Evolutionary conservation across 176 grass and related monocot genomes (phyloP), one percentile per base, ranked within the genome.

Genomic region (Hsuehochloa calcarea): DNA sequence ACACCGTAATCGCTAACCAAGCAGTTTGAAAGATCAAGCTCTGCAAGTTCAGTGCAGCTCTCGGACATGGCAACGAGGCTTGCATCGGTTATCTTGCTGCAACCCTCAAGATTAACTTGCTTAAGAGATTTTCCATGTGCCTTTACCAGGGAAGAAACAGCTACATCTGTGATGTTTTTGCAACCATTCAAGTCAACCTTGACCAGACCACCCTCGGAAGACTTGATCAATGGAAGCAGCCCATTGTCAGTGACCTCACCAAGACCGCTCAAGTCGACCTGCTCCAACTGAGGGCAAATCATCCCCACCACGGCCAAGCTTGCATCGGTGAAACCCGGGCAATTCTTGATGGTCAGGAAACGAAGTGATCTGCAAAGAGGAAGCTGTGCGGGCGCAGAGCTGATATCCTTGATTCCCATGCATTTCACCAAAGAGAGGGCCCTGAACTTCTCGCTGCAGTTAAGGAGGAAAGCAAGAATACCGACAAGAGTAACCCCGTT

Each of bases 341-440:
- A 99, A 20, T 94, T 89, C 77, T 85, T 90, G 75, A 99, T 92
- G 73, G 93, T 92, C 79, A 99, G 74, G 46, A 86, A 90, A 37
- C 86, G 87, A 71, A 98, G 88, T 17, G 96, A 95, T 6, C 47
- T 40, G 79, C 96, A 91, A 6, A 92, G 65, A 15, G 93, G 91
- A 66, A 98, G 86, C 8, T 90, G 93, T 23, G 77, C 77, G 22
- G 96, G 87, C 10, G 81, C 77, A 37, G 69, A 87, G 56, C 75
- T 45, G 29, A 91, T 72, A 68, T 99, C 97, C 84, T 87, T 94
- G 78, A 99, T 89, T 31, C 86, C 97, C 46, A 86, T 79, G 90
- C 97, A 99, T 94, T 94, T 94, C 74, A 99, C 92, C 88, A 99
- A 76, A 72, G 88, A 86, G 11, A 99, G 88, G 56, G 88, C 65